Evolutionary conservation across 805 yeast genomes (phyloP).

Genomic region (Candida patagonica): DNA sequence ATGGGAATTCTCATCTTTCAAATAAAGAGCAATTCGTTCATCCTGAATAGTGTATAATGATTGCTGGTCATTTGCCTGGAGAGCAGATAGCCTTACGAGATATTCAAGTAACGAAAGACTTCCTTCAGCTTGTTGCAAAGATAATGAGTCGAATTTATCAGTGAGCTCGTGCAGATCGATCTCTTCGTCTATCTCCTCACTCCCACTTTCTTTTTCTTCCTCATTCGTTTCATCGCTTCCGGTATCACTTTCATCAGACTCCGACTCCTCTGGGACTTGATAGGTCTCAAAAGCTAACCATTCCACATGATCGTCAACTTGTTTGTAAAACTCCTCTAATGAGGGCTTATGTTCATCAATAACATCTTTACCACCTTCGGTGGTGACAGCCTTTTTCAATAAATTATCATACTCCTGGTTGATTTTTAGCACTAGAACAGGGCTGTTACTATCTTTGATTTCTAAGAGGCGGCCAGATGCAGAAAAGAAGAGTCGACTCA

Average conservation of each 20-base stretch:
- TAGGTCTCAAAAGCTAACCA: slow-evolving; percentile 48
- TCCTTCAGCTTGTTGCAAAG: slow-evolving; percentile 12
- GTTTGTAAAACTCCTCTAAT: slow-evolving; percentile 10
- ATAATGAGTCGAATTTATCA: slow-evolving; percentile 11
- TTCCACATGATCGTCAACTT: slow-evolving; percentile 22
- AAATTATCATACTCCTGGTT: slow-evolving; percentile 13
- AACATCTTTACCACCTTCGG: background rate
- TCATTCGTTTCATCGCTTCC: slow-evolving; percentile 13
- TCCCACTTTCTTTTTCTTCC: slow-evolving; percentile 7
- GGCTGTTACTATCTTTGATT: slow-evolving; percentile 51
- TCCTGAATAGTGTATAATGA: slow-evolving; percentile 50
- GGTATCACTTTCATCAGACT: slow-evolving; percentile 22
- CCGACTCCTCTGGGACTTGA: slow-evolving; percentile 20
- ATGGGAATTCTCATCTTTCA: slow-evolving; percentile 42
- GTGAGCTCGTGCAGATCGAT: too few relatives aligned
- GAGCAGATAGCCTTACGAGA: slow-evolving; percentile 45
- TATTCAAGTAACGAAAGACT: slow-evolving; percentile 56
- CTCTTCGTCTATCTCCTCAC: background rate
- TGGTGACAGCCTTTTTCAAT: background rate
- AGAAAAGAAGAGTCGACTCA: slow-evolving; percentile 52
- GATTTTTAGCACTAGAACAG: slow-evolving; percentile 57
- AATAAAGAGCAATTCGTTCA: slow-evolving; percentile 51
- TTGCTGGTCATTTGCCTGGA: slow-evolving; percentile 51
- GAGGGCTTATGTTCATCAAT: too few relatives aligned
- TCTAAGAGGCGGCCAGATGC: slow-evolving; percentile 60